Percentiles rank a stretch among this genome's conserved stretches.
Conservation (phyloP, 2,329 filamentous ascomycete genomes). For the Fusarium sp. region DNA sequence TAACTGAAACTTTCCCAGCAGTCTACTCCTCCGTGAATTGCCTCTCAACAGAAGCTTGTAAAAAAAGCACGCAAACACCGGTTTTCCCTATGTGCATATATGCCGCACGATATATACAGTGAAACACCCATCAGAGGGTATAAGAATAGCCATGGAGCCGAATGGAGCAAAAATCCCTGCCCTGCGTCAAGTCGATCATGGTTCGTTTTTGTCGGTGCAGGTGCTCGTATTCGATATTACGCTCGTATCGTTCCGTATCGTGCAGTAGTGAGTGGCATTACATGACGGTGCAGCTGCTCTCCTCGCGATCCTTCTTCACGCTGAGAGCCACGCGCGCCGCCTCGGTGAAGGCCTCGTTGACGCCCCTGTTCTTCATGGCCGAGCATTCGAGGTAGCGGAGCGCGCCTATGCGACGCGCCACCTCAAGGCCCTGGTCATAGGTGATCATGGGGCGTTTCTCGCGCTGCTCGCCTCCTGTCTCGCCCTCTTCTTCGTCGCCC, state of each 20-base stretch:
- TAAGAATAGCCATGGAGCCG: conserved; percentile 24
- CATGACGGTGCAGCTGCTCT: conserved; percentile 73
- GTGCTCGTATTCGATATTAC: conserved; percentile 36
- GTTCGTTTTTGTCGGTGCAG: conserved; percentile 3
- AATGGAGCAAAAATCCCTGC: conserved; percentile 17
- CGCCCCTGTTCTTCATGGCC: conserved; percentile 96
- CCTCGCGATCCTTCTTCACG: conserved; percentile 74
- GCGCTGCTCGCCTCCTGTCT: conserved; percentile 53
- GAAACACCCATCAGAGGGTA: conserved; percentile 20
- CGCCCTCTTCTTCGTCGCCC: conserved; percentile 76
- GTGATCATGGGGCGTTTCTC: conserved; percentile 82
- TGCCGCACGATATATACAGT: conserved; percentile 49
- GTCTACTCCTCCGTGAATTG: conserved; percentile 27
- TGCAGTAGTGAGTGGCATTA: conserved; percentile 49
- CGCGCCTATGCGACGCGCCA: conserved; percentile 91
- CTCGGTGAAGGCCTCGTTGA: conserved; percentile 99
- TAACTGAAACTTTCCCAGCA: conserved; percentile 9
- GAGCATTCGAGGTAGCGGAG: conserved; percentile 98
- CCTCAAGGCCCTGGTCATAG: conserved; percentile 91
- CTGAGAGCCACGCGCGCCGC: conserved; percentile 92
- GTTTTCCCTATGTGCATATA: conserved; percentile 48
- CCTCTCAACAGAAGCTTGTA: conserved; percentile 8
- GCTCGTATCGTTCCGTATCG: conserved; percentile 36
- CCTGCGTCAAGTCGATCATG: conserved; percentile 16
- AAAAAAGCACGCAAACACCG: conserved; percentile 44